These are phyloP conservation scores for Ustilago curta DNA, from an alignment of 1,284 basidiomycete genomes.

Conservation along the genomic window DNA sequence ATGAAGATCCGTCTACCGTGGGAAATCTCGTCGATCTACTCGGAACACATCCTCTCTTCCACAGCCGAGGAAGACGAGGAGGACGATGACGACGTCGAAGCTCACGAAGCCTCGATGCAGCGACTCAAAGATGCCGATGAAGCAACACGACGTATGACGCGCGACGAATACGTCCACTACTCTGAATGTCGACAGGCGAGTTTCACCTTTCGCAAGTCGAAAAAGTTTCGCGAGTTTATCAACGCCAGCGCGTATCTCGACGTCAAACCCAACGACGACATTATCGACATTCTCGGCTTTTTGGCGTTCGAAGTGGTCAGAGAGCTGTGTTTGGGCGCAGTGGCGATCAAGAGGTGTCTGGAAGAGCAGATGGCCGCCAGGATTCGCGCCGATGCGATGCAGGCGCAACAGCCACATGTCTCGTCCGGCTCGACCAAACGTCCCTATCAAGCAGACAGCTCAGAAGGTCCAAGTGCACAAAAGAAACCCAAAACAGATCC, in stretches of 20 bases:
- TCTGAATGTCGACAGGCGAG: constrained; percentile 96
- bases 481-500: constrained; percentile 22
- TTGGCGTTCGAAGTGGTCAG: constrained; percentile 97
- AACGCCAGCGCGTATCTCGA: constrained; percentile 90
- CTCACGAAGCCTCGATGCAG: constrained; percentile 90
- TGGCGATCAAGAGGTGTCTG: constrained; percentile 57
- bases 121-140: constrained; percentile 86
- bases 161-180: constrained; percentile 96
- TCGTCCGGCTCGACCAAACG: constrained; percentile 5
- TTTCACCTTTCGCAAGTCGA: constrained; percentile 89
- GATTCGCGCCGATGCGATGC: constrained; percentile 12
- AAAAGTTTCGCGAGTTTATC: constrained; percentile 94
- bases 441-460: constrained; percentile 5
- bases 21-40: constrained; percentile 92
- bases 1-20: constrained; percentile 95
- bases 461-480: not conserved
- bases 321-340: constrained; percentile 78
- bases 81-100: constrained; percentile 90
- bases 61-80: constrained; percentile 88
- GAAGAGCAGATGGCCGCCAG: constrained; percentile 46
- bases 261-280: constrained; percentile 91
- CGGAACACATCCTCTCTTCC: constrained; percentile 72
- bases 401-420: constrained; percentile 5
- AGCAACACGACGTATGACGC: constrained; percentile 92
- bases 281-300: constrained; percentile 95